Conservation (phyloP, 768 basidiomycete genomes). For the Candolleomyces aberdarensis region DNA sequence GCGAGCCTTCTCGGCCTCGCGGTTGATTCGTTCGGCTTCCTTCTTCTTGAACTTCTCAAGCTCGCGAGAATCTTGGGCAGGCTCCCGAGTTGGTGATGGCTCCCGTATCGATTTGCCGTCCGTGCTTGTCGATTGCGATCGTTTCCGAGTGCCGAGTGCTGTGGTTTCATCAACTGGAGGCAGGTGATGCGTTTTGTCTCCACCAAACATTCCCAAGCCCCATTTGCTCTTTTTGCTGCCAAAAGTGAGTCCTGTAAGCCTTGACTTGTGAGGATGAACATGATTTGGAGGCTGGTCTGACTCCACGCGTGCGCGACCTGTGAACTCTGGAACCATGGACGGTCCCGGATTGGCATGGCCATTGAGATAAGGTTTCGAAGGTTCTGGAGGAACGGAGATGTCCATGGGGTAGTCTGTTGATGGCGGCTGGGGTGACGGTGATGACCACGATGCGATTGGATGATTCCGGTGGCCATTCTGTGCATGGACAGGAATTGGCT, state of each 20-base stretch:
- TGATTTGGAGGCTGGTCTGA: constrained; percentile 28
- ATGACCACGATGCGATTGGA: constrained; percentile 26
- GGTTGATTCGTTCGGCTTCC: constrained; percentile 72
- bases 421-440: constrained; percentile 17
- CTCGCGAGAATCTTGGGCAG: constrained; percentile 45
- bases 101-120: constrained; percentile 68
- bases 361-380: constrained; percentile 37
- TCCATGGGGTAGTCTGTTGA: constrained; percentile 59
- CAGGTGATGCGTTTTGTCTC: constrained; percentile 66
- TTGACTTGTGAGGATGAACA: constrained; percentile 49
- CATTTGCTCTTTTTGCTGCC: constrained; percentile 70
- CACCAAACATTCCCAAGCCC: constrained; percentile 70
- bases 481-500: constrained; percentile 17
- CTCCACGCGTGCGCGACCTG: constrained; percentile 39
- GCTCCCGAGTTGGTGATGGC: constrained; percentile 34
- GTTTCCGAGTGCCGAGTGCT: constrained; percentile 67
- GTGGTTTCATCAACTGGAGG: constrained; percentile 75
- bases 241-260: constrained; percentile 56
- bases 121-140: constrained; percentile 74
- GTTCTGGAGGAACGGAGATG: constrained; percentile 48
- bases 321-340: constrained; percentile 51
- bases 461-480: constrained; percentile 27
- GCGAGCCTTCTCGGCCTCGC: constrained; percentile 82
- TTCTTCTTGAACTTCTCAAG: constrained; percentile 75
- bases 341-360: constrained; percentile 50